Evolutionary conservation across 192 early-diverging fungal species (phyloP).

Genomic region (Spizellomyces punctatus): DNA sequence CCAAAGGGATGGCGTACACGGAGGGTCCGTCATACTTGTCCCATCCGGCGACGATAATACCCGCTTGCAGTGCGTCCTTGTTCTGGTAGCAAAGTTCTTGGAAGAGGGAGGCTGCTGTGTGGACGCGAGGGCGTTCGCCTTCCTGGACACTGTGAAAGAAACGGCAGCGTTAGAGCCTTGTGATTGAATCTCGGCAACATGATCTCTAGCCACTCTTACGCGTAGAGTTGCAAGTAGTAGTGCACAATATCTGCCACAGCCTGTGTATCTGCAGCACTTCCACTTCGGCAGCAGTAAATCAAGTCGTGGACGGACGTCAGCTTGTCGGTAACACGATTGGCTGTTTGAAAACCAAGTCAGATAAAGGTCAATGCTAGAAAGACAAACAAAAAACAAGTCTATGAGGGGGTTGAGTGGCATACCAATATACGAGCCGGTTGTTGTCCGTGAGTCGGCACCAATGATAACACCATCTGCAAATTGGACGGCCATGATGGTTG

Average conservation of each 20-base stretch:
- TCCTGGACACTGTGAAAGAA: slow-evolving; percentile 70
- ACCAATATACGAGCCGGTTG: slow-evolving; percentile 92
- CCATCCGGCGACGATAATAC: slow-evolving; percentile 98
- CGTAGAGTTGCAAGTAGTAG: slow-evolving; percentile 93
- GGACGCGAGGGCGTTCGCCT: slow-evolving; percentile 79
- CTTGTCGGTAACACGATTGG: slow-evolving; percentile 98
- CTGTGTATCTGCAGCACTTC: slow-evolving; percentile 97
- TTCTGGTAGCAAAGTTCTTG: slow-evolving; percentile 94
- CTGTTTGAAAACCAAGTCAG: slow-evolving; percentile 33
- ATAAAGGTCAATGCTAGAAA: slow-evolving; percentile 9
- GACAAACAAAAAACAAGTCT: too few species aligned
- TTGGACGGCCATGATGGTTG: slow-evolving; percentile 94
- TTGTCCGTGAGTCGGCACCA: slow-evolving; percentile 96
- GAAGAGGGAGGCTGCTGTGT: slow-evolving; percentile 87
- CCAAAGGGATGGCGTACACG: slow-evolving; percentile 90
- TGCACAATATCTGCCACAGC: slow-evolving; percentile 96
- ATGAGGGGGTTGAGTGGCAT: neutral
- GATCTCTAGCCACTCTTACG: slow-evolving; percentile 51
- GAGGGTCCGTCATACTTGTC: slow-evolving; percentile 86
- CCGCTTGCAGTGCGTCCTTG: slow-evolving; percentile 84
- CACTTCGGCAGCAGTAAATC: slow-evolving; percentile 98
- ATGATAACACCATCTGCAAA: slow-evolving; percentile 92
- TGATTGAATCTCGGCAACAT: neutral
- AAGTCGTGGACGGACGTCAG: slow-evolving; percentile 92
- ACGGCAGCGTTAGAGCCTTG: neutral